phyloP scores from a whole-genome alignment of 2,329 filamentous ascomycete species.

The Graphiopsis chlorocephala region DNA sequence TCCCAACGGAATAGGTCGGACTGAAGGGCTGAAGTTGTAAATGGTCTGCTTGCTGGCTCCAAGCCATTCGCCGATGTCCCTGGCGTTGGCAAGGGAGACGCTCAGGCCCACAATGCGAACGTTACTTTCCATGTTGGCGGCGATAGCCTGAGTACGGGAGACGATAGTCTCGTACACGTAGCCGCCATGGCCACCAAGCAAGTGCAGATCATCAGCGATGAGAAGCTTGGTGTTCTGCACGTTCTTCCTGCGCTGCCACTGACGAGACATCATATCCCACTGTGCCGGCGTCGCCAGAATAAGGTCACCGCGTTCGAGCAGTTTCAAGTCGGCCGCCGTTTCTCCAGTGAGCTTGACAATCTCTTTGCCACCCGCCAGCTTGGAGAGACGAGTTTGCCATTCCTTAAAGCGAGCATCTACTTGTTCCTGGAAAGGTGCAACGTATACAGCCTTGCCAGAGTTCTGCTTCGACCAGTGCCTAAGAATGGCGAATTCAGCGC shows the following conservation, averaged over 20 bases:
- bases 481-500: constrained; percentile 88
- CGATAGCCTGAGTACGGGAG: constrained; percentile 97
- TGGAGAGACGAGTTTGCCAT: constrained; percentile 75
- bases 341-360: constrained; percentile 94
- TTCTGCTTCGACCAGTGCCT: constrained; percentile 77
- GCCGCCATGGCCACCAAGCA: constrained; percentile 81
- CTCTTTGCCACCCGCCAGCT: constrained; percentile 76
- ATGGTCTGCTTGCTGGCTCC: constrained; percentile 97
- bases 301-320: constrained; percentile 82
- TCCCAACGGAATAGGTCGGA: constrained; percentile 84
- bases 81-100: constrained; percentile 87
- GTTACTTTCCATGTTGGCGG: constrained; percentile 77
- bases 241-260: constrained; percentile 96
- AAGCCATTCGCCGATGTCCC: constrained; percentile 96
- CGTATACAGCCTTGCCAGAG: constrained; percentile 80
- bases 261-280: constrained; percentile 92
- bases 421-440: constrained; percentile 91
- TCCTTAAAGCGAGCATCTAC: constrained; percentile 78
- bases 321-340: constrained; percentile 82
- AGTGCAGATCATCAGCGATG: constrained; percentile 91
- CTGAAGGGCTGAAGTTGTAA: constrained; percentile 95
- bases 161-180: constrained; percentile 95
- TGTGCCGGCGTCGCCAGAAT: constrained; percentile 89
- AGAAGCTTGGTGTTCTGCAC: constrained; percentile 86
- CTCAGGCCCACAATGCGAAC: constrained; percentile 86